Evolutionary conservation across 2,329 filamentous ascomycete genomes (phyloP).

Genomic region (Alternaria sp.): DNA sequence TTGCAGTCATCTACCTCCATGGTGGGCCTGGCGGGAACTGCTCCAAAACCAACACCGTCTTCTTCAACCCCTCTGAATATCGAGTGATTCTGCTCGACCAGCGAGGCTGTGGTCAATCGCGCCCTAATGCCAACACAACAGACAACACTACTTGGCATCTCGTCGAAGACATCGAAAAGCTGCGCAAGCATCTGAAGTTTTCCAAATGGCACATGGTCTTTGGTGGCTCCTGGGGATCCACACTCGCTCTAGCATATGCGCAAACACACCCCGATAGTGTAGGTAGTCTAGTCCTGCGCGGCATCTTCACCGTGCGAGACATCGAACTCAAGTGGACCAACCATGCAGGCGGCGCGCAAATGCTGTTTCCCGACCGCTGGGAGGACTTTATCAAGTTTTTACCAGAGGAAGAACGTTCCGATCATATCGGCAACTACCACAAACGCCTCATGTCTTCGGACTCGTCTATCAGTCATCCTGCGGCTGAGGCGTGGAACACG

Average conservation of each 20-base stretch:
- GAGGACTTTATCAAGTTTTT: conserved; percentile 47
- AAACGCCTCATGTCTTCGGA: conserved; percentile 49
- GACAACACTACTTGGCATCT: conserved; percentile 56
- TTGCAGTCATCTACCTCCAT: conserved; percentile 51
- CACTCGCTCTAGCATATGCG: conserved; percentile 53
- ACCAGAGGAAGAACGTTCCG: conserved; percentile 46
- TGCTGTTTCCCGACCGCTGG: conserved; percentile 51
- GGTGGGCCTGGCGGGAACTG: conserved; percentile 53
- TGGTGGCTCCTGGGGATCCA: conserved; percentile 58
- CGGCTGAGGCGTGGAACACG: conserved; percentile 47
- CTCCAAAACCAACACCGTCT: conserved; percentile 46
- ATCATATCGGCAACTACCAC: conserved; percentile 50
- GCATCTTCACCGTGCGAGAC: conserved; percentile 50
- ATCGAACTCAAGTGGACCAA: conserved; percentile 49
- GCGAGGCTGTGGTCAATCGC: conserved; percentile 54
- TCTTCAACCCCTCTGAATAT: conserved; percentile 55
- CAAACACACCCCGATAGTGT: conserved; percentile 51
- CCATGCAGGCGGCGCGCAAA: conserved; percentile 32
- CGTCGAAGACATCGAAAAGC: conserved; percentile 54
- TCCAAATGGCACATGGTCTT: conserved; percentile 55
- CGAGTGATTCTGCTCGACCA: conserved; percentile 57
- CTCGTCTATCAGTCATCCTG: conserved; percentile 31
- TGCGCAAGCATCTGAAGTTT: conserved; percentile 52
- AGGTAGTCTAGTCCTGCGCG: conserved; percentile 51
- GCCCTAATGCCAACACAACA: conserved; percentile 48